Percentiles rank a stretch among this genome's conserved stretches.
phyloP scores from a whole-genome alignment of 495 filamentous ascomycete species.

The Penicillium cataractarum region DNA sequence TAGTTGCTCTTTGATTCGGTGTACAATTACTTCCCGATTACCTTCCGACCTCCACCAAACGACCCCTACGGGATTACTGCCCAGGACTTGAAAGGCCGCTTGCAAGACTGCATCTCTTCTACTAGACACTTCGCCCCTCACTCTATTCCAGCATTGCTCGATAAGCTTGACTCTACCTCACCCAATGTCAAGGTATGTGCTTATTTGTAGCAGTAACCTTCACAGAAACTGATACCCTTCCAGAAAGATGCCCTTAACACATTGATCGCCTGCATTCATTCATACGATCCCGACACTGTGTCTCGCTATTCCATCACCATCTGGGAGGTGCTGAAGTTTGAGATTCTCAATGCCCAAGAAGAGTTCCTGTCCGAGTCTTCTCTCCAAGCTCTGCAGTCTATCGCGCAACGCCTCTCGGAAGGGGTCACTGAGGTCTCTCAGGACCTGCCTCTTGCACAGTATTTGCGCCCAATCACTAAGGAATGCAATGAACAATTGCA shows the following conservation, averaged over 20 bases:
- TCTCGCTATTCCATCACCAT: constrained; percentile 68
- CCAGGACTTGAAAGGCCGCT: constrained; percentile 69
- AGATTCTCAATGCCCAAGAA: constrained; percentile 74
- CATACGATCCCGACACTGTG: constrained; percentile 65
- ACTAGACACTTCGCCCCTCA: constrained; percentile 69
- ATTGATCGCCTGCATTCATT: constrained; percentile 60
- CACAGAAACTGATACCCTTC: constrained; percentile 15
- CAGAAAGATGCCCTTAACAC: constrained; percentile 74
- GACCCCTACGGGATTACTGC: constrained; percentile 77
- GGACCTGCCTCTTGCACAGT: constrained; percentile 60
- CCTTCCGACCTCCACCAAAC: constrained; percentile 73
- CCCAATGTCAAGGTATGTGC: constrained; percentile 67
- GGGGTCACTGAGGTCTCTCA: constrained; percentile 51
- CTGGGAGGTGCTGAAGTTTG: constrained; percentile 77
- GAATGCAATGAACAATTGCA: constrained; percentile 73
- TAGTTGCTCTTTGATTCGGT: constrained; percentile 71
- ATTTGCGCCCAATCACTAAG: constrained; percentile 64
- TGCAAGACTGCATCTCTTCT: constrained; percentile 73
- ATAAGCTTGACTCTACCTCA: constrained; percentile 77
- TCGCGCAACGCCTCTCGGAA: constrained; percentile 61
- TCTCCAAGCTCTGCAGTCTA: constrained; percentile 54
- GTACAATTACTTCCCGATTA: constrained; percentile 81
- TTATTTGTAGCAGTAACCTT: constrained; percentile 12
- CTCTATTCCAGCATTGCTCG: constrained; percentile 69
- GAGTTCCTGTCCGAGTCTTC: constrained; percentile 69